Percentiles rank a stretch among this genome's conserved stretches.
Evolutionary conservation across 192 early-diverging fungal genomes (phyloP).

Genomic region (Entomortierella beljakovae): DNA sequence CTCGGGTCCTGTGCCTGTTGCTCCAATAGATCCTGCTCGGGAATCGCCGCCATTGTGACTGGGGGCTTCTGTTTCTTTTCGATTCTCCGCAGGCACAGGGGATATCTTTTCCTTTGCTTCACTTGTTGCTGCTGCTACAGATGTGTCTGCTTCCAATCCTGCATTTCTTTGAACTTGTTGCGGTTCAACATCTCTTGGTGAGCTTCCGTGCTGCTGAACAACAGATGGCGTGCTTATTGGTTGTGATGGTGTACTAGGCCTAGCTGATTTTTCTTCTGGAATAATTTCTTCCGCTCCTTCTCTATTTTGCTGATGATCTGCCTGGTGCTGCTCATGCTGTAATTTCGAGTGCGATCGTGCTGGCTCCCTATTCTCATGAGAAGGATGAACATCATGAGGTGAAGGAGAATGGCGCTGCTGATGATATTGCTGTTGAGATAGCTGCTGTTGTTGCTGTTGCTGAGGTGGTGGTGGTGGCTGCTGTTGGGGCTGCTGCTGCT

Average conservation of each 20-base stretch:
- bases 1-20: background rate
- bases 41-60: background rate
- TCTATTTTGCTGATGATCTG: background rate
- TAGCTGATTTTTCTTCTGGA: background rate
- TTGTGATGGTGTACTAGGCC: background rate
- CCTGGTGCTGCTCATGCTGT: slow-evolving; percentile 4
- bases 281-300: background rate
- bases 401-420: slow-evolving; percentile 7
- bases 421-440: slow-evolving; percentile 3
- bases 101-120: background rate
- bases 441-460: slow-evolving; percentile 9
- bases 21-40: background rate
- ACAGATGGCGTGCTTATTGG: background rate
- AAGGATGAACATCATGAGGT: background rate
- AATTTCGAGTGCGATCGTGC: background rate
- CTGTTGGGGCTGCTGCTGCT: slow-evolving; percentile 6
- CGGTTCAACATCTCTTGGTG: background rate
- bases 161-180: background rate
- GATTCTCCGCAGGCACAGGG: background rate
- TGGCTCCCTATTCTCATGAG: slow-evolving; percentile 1
- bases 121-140: background rate
- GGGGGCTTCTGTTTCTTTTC: background rate
- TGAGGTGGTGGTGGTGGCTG: slow-evolving; percentile 1
- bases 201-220: background rate
- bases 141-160: background rate